Percentiles rank a stretch among this genome's conserved stretches.
These are phyloP conservation scores for Pseudogymnoascus verrucosus DNA, from an alignment of 2,329 filamentous ascomycete species.

Conservation along the genomic window DNA sequence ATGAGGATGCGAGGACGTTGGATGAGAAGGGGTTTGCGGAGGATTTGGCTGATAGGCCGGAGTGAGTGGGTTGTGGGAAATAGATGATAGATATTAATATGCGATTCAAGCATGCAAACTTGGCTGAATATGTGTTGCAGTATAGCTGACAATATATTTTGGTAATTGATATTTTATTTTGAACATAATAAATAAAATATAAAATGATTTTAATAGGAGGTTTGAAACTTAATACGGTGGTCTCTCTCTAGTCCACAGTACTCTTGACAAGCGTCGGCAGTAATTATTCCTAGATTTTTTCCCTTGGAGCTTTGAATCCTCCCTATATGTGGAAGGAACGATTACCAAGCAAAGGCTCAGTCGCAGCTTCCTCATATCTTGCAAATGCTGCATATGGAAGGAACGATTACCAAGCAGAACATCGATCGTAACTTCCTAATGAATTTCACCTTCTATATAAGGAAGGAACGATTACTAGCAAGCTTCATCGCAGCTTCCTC, in stretches of 20 bases:
- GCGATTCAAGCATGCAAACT: not conserved
- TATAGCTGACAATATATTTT: not conserved
- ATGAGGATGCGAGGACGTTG: conserved; percentile 43
- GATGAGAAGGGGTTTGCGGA: conserved; percentile 50
- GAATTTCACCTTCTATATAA: not conserved
- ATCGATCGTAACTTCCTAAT: not conserved
- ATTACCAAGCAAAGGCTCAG: not conserved
- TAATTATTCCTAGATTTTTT: too few species aligned
- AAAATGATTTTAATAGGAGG: not conserved
- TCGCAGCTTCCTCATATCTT: not conserved
- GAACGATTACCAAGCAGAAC: not conserved
- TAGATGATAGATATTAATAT: conserved; percentile 1
- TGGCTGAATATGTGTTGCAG: not conserved
- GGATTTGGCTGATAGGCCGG: conserved; percentile 19
- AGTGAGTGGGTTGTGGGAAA: not conserved
- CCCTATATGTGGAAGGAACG: not conserved
- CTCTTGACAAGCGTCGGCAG: not conserved
- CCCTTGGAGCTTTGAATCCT: not conserved
- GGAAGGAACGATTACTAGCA: not conserved
- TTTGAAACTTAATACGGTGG: not conserved
- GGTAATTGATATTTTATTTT: not conserved
- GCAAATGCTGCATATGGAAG: not conserved
- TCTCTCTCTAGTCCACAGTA: not conserved
- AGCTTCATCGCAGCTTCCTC: not conserved
- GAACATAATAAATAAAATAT: not conserved